Evolutionary conservation across 306 rosid species (phyloP).

Genomic region (Purshia tridentata): DNA sequence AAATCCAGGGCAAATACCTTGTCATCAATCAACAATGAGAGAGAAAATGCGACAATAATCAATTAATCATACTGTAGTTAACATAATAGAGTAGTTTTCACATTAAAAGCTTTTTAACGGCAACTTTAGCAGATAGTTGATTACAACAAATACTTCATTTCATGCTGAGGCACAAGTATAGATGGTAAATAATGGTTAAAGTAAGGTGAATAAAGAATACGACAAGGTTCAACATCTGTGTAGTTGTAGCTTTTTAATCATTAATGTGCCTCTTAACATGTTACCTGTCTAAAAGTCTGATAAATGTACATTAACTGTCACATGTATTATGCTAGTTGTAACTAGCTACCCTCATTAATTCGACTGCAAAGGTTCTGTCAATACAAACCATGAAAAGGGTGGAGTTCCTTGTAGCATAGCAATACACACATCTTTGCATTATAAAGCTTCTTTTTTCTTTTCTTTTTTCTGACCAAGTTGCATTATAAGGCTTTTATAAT

Average conservation of each 20-base stretch:
- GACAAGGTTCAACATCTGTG: not conserved
- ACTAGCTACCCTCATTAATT: not conserved
- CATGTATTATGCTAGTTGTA: not conserved
- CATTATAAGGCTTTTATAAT: not conserved
- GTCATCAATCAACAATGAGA: not conserved
- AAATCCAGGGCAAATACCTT: not conserved
- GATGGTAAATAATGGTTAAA: not conserved
- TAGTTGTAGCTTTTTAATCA: not conserved
- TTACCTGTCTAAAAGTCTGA: not conserved
- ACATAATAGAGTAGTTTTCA: no score
- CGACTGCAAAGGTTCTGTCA: not conserved
- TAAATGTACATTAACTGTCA: not conserved
- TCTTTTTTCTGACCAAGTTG: no score
- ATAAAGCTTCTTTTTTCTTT: no score
- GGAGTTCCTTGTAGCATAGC: not conserved
- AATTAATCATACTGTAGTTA: no score
- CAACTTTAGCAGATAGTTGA: not conserved
- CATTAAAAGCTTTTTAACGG: no score
- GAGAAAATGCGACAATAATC: not conserved
- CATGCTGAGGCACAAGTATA: not conserved
- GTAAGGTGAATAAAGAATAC: not conserved
- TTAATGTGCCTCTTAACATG: not conserved
- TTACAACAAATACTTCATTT: not conserved
- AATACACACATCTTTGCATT: slow-evolving; percentile 3
- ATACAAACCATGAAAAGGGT: not conserved